These are phyloP conservation scores for Eutrema heterophyllum DNA, from an alignment of 345 rosid genomes.

Conservation along the genomic window DNA sequence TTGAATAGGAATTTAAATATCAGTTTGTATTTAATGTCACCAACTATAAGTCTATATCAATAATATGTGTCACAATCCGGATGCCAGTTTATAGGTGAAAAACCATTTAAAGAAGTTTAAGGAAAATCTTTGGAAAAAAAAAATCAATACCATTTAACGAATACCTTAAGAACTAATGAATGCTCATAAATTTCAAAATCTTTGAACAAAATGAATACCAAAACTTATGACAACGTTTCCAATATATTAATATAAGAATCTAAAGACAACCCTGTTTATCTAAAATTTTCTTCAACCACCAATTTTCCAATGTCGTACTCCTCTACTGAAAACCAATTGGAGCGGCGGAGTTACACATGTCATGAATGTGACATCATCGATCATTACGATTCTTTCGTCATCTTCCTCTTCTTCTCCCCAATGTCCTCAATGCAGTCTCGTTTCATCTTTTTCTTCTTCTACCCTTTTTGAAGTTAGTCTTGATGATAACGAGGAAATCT, in stretches of 20 bases:
- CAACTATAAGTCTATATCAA: too few relatives aligned
- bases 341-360: constrained; percentile 35
- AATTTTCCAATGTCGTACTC: constrained; percentile 6
- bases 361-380: constrained; percentile 39
- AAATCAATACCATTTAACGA: not conserved
- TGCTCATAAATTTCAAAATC: not conserved
- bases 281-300: constrained; percentile 15
- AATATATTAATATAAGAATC: too few relatives aligned
- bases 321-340: not conserved
- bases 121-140: not conserved
- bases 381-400: constrained; percentile 26
- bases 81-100: too few relatives aligned
- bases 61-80: too few relatives aligned
- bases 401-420: not conserved
- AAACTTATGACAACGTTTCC: not conserved
- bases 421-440: constrained; percentile 34
- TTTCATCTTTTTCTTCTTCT: not conserved
- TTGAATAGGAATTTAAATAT: too few relatives aligned
- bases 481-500: constrained; percentile 23
- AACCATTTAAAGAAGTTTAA: too few relatives aligned
- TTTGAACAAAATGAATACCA: not conserved
- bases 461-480: not conserved
- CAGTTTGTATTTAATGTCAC: too few relatives aligned
- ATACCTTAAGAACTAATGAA: not conserved
- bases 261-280: too few relatives aligned